Evolutionary conservation across 192 early-diverging fungal genomes (phyloP), one percentile per base, ranked within the genome.

Genomic region (Lobosporangium transversale): DNA sequence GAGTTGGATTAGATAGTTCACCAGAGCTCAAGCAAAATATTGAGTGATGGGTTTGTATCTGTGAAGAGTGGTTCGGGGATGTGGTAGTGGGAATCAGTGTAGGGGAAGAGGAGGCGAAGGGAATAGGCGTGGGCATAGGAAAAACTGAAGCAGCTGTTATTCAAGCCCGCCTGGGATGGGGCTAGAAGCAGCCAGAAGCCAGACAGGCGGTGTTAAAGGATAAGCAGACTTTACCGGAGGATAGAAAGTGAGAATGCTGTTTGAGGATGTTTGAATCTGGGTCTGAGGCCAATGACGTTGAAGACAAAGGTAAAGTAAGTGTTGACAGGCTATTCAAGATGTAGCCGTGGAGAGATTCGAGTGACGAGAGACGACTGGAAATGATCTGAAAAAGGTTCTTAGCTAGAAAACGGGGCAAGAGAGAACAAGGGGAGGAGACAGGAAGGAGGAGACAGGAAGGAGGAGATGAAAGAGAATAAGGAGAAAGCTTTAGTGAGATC

Each of bases 221-320:
- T 14, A 30, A 32, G 2, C 32, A 4, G 29, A 53, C 30, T 53
- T 53, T 53, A 32, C 51, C 10, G 18, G 18, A 12, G 51, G 51
- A 32, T 3, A 15, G 17, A 17, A 32, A 4, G 29, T 10, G 10
- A 8, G 18, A 32, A 8, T 9, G 5, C n/a, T 32, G 51, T 31
- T 53, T 32, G 18, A 53, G 4, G 51, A 29, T 53, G 15, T 53
- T 29, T 50, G 27, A 15, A 8, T 29, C 51, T 53, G 51, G 51
- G 6, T 1, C 49, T 32, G 43, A 66, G 37, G 35, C 27, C 32
- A 53, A 40, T 7, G 8, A 14, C 14, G 37, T 40, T 40, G n/a
- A 63, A 27, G 54, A 20, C 9, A 67, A 48, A 6, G 20, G 43
- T 14, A 32, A 21, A 5, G n/a, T 6, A 29, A 31, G 53, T 8